Percentiles rank a stretch among this genome's conserved stretches.
Conservation (phyloP, 768 basidiomycete genomes). For the Phylloporus sp. region DNA sequence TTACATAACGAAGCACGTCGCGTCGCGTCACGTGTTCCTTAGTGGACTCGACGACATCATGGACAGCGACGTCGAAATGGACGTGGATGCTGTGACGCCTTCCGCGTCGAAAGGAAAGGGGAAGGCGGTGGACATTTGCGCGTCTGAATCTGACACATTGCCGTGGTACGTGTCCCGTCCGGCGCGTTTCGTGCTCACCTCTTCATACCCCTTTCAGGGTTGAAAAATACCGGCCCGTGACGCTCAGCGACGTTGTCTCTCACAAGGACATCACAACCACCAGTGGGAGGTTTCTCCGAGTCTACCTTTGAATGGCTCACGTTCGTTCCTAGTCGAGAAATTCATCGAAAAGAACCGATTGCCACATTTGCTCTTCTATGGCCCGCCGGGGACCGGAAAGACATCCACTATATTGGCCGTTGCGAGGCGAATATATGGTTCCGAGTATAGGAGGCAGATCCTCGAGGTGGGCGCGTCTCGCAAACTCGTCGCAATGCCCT, state of each 20-base stretch:
- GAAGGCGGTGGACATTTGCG: constrained; percentile 46
- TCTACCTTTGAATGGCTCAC: background rate
- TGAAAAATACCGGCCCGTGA: constrained; percentile 93
- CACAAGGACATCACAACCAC: constrained; percentile 94
- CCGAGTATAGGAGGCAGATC: constrained; percentile 83
- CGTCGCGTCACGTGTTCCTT: constrained; percentile 21
- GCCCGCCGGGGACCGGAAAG: constrained; percentile 97
- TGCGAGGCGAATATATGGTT: constrained; percentile 89
- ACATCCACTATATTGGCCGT: constrained; percentile 96
- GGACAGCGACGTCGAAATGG: constrained; percentile 53
- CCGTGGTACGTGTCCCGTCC: constrained; percentile 62
- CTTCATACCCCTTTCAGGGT: constrained; percentile 55
- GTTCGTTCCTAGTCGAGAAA: constrained; percentile 67
- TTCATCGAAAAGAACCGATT: constrained; percentile 94
- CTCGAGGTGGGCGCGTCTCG: constrained; percentile 61
- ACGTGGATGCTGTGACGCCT: constrained; percentile 35
- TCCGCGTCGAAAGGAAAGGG: constrained; percentile 60
- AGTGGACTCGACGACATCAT: no score
- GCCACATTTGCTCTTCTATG: constrained; percentile 95
- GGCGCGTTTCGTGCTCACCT: background rate
- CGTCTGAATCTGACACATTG: constrained; percentile 50
- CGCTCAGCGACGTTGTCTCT: constrained; percentile 91
- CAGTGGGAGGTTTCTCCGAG: constrained; percentile 43
- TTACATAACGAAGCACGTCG: constrained; percentile 16
- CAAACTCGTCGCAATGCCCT: background rate